Evolutionary conservation across 345 rosid species (phyloP), one percentile per base, ranked within the genome.

Genomic region (Ceriops zippeliana): DNA sequence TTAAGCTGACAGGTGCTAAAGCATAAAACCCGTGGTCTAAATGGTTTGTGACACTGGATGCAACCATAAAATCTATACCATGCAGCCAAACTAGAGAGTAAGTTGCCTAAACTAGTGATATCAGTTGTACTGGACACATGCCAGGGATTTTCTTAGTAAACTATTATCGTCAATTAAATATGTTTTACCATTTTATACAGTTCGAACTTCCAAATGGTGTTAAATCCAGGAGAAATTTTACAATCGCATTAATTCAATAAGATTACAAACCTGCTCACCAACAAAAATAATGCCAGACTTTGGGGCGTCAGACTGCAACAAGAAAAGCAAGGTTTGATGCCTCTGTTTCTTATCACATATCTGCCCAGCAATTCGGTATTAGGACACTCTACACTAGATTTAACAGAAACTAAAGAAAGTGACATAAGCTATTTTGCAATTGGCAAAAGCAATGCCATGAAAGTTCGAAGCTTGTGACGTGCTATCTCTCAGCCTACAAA

Each of bases 201-300:
- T 59, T 32, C 21, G 6, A 27, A 59, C 32, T 59, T 32, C 35
- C 19, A 2, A 34, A 32, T 27, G 8, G 21, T 15, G 27, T 34
- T 38, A 38, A 10, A 38, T 38, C 16, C 46, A 38, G 15, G 46
- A 38, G 15, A 38, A 10, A 0, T 42, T 42, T 42, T 42, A 13
- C 16, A 13, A 15, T 42, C 13, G 49, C 49, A 42, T 42, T 13
- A 42, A 42, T 42, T 13, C 15, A 42, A 42, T 13, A 42, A 42
- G 49, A 42, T 42, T 51, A 19, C 80, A 62, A 54, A 93, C 97
- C 98, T 93, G 97, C 74, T 85, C 96, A 21, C 85, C 87, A 51
- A 84, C 96, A 80, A 93, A 93, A 69, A 93, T 79, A 73, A 91
- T 91, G 73, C 82, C 87, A 46, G 91, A 86, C 70, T 80, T 79